phyloP scores from a whole-genome alignment of 2,329 filamentous ascomycete species.

The Venturia carpophila region DNA sequence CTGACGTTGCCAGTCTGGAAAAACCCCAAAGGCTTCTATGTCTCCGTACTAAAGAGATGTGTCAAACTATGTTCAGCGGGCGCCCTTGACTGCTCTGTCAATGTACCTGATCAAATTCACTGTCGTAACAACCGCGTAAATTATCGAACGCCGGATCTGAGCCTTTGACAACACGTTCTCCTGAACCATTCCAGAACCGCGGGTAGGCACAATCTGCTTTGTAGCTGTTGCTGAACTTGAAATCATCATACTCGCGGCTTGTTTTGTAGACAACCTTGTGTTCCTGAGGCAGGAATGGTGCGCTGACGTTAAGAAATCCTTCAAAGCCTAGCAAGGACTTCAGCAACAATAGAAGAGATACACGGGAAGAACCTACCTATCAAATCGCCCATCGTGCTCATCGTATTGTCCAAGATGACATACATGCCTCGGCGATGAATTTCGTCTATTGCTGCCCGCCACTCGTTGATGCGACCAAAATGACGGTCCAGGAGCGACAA shows the following conservation, averaged over 20 bases:
- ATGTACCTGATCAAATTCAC: conserved; percentile 48
- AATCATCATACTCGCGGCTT: conserved; percentile 49
- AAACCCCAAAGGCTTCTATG: conserved; percentile 54
- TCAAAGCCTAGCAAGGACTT: conserved; percentile 40
- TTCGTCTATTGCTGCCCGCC: conserved; percentile 48
- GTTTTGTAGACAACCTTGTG: conserved; percentile 51
- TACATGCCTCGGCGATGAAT: conserved; percentile 56
- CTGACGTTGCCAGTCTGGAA: conserved; percentile 54
- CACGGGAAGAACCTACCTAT: conserved; percentile 28
- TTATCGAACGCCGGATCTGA: conserved; percentile 23
- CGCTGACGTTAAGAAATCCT: conserved; percentile 49
- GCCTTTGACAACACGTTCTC: conserved; percentile 37
- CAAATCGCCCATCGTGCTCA: conserved; percentile 47
- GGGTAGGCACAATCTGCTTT: conserved; percentile 50
- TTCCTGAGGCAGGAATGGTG: conserved; percentile 47
- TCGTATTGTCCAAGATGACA: conserved; percentile 41
- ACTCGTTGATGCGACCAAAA: conserved; percentile 49
- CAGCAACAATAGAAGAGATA: not conserved
- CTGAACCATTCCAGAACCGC: conserved; percentile 53
- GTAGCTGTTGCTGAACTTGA: conserved; percentile 44
- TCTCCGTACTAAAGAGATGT: conserved; percentile 43
- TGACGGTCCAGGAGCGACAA: conserved; percentile 54
- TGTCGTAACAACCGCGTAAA: conserved; percentile 50
- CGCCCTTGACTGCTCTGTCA: not conserved
- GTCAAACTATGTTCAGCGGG: not conserved